Conservation (phyloP, 345 rosid genomes). For the Salix arbutifolia region DNA sequence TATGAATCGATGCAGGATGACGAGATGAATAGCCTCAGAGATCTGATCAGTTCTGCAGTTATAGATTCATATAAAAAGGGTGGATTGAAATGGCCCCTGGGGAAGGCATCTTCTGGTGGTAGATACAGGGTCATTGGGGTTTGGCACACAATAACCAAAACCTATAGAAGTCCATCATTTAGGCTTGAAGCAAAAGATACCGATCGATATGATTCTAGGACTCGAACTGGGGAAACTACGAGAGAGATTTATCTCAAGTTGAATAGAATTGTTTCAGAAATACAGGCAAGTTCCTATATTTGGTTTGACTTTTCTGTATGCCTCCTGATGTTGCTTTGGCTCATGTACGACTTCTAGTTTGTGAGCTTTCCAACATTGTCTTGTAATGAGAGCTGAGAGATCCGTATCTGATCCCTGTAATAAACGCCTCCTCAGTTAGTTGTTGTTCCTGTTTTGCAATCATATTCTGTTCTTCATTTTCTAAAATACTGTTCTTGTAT, state of each 20-base stretch:
- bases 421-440: neutral
- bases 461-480: neutral
- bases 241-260: conserved; percentile 42
- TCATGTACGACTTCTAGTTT: too few relatives aligned
- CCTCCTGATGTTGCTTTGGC: too few relatives aligned
- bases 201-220: conserved; percentile 46
- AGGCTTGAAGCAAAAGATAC: conserved; percentile 53
- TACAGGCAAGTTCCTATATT: conserved; percentile 18
- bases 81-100: conserved; percentile 63
- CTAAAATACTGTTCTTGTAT: neutral
- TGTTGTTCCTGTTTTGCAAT: neutral
- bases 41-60: conserved; percentile 44
- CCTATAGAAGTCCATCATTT: conserved; percentile 36
- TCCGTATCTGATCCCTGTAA: neutral
- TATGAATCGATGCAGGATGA: conserved; percentile 45
- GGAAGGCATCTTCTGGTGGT: conserved; percentile 35
- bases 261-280: conserved; percentile 42
- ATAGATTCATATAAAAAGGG: conserved; percentile 61
- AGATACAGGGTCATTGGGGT: conserved; percentile 43
- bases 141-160: conserved; percentile 39
- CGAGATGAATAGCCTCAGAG: conserved; percentile 41
- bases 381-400: neutral
- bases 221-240: conserved; percentile 29
- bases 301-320: neutral
- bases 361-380: too few relatives aligned